Evolutionary conservation across 2,329 filamentous ascomycete genomes (phyloP).

Genomic region (Hypoxylon rubiginosum): DNA sequence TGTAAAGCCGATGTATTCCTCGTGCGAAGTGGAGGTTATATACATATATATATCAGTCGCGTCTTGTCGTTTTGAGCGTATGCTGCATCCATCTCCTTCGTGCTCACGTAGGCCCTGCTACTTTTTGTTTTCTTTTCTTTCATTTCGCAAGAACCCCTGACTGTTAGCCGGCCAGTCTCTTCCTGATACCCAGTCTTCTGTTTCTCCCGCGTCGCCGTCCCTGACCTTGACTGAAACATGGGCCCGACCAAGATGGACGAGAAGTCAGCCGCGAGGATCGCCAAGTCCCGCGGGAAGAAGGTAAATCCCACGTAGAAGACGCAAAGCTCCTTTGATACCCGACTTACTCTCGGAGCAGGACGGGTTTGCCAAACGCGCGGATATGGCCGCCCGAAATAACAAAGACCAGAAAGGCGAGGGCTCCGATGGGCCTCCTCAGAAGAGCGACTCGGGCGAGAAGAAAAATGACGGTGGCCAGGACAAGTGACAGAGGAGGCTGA

Average conservation of each 20-base stretch:
- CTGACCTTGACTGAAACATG: conserved; percentile 42
- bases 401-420: conserved; percentile 32
- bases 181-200: background rate
- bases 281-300: conserved; percentile 57
- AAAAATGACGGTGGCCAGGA: conserved; percentile 24
- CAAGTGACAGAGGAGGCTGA: conserved; percentile 23
- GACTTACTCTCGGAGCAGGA: conserved; percentile 41
- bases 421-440: conserved; percentile 17
- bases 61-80: conserved; percentile 7
- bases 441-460: conserved; percentile 26
- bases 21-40: background rate
- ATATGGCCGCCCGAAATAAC: conserved; percentile 42
- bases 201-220: background rate
- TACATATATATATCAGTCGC: conserved; percentile 27
- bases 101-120: conserved; percentile 3
- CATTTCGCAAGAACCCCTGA: background rate
- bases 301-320: conserved; percentile 45
- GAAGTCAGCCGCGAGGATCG: conserved; percentile 58
- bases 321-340: background rate
- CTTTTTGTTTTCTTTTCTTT: background rate
- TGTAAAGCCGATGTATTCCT: conserved; percentile 12
- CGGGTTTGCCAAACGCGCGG: conserved; percentile 46
- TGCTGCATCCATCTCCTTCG: background rate
- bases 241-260: conserved; percentile 59
- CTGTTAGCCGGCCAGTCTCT: background rate